Evolutionary conservation across 257 asterid genomes (phyloP).

Genomic region (Capsicum baccatum): DNA sequence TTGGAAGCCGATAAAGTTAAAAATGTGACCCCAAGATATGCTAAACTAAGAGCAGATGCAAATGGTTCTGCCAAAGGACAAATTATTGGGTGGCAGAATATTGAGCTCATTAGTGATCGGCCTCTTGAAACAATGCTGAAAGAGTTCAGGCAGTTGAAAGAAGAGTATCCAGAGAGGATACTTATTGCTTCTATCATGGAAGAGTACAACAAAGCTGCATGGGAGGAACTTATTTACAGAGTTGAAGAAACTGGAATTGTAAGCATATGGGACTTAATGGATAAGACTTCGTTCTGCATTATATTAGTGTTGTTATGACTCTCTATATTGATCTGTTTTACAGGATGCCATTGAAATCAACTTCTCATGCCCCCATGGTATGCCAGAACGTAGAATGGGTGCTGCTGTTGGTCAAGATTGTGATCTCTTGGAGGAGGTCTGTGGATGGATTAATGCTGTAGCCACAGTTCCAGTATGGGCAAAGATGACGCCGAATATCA

Average conservation of each 20-base stretch:
- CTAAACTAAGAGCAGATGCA: conserved; percentile 71
- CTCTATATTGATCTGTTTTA: conserved; percentile 26
- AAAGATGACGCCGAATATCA: conserved; percentile 96
- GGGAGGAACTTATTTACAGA: conserved; percentile 92
- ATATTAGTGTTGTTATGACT: conserved; percentile 18
- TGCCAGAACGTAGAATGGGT: conserved; percentile 99
- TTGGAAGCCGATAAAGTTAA: conserved; percentile 88
- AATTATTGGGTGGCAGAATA: conserved; percentile 93
- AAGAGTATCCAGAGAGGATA: conserved; percentile 89
- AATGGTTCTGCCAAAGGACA: conserved; percentile 89
- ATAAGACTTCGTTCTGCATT: background rate
- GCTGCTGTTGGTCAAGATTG: conserved; percentile 99
- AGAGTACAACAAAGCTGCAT: conserved; percentile 83
- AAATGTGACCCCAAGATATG: conserved; percentile 96
- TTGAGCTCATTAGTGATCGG: conserved; percentile 92
- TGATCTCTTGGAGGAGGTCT: conserved; percentile 81
- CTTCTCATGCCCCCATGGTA: conserved; percentile 97
- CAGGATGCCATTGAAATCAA: conserved; percentile 93
- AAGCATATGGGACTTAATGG: conserved; percentile 42
- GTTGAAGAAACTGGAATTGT: conserved; percentile 92
- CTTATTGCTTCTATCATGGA: conserved; percentile 99
- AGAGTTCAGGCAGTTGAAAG: conserved; percentile 81
- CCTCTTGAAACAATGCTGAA: conserved; percentile 90
- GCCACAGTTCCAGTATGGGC: conserved; percentile 99
- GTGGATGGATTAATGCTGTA: conserved; percentile 89